Evolutionary conservation across 495 filamentous ascomycete species (phyloP).

Genomic region (Annulohypoxylon stygium): DNA sequence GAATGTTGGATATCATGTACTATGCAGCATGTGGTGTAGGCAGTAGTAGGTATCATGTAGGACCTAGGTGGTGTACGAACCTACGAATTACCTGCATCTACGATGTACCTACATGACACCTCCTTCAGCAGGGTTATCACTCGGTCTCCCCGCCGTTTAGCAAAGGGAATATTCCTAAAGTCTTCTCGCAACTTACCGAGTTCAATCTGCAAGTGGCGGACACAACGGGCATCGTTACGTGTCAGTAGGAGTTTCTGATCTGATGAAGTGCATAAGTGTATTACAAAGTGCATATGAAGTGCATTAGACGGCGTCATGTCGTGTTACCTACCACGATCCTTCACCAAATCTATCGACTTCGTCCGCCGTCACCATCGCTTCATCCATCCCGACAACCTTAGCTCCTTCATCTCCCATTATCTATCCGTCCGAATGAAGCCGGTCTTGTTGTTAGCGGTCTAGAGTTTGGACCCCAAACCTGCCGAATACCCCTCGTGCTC

Average conservation of each 20-base stretch:
- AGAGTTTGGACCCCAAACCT: not conserved
- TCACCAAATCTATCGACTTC: slow-evolving; percentile 18
- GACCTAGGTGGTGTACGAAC: too few species aligned
- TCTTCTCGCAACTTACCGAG: slow-evolving; percentile 24
- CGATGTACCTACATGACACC: too few species aligned
- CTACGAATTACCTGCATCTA: too few species aligned
- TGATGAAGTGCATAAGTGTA: not conserved
- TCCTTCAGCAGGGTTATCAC: not conserved
- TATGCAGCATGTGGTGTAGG: too few species aligned
- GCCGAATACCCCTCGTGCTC: not conserved
- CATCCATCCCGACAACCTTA: slow-evolving; percentile 19
- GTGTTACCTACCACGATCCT: slow-evolving; percentile 17
- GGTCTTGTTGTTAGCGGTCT: slow-evolving; percentile 1
- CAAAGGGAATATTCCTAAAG: slow-evolving; percentile 22
- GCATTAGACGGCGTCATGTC: not conserved
- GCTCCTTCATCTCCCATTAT: slow-evolving; percentile 26
- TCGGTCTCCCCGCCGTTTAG: slow-evolving; percentile 15
- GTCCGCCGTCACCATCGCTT: slow-evolving; percentile 20
- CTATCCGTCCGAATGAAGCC: slow-evolving; percentile 30
- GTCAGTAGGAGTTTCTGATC: not conserved
- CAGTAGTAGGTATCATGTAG: too few species aligned
- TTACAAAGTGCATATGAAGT: not conserved
- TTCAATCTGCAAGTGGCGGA: slow-evolving; percentile 10
- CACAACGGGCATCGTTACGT: not conserved
- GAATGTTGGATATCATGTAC: too few species aligned